Percentiles rank a stretch among this genome's conserved stretches.
These are phyloP conservation scores for Termitomyces sp. DNA, from an alignment of 768 basidiomycete genomes.

Conservation along the genomic window DNA sequence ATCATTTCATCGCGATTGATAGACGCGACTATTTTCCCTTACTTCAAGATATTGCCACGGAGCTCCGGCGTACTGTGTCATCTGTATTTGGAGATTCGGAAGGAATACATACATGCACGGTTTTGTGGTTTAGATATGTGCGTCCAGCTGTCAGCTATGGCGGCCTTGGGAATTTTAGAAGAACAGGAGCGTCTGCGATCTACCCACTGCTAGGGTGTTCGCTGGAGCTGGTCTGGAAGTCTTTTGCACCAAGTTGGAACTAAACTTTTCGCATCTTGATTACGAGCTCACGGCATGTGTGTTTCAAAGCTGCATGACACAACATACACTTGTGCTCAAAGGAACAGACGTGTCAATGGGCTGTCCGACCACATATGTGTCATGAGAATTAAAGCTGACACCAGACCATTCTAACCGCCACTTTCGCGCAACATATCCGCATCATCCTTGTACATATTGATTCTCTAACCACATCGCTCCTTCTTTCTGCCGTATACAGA, in stretches of 20 bases:
- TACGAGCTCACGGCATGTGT: background rate
- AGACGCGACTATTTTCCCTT: slow-evolving; percentile 87
- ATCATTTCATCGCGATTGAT: background rate
- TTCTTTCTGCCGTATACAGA: background rate
- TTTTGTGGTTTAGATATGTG: slow-evolving; percentile 74
- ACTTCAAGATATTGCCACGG: slow-evolving; percentile 64
- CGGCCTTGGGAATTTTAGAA: slow-evolving; percentile 28
- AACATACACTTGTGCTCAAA: slow-evolving; percentile 50
- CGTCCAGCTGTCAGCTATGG: slow-evolving; percentile 13
- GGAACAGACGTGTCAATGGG: slow-evolving; percentile 54
- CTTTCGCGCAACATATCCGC: slow-evolving; percentile 6
- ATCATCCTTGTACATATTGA: background rate
- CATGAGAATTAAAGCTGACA: slow-evolving; percentile 24
- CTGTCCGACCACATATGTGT: slow-evolving; percentile 49
- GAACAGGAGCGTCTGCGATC: slow-evolving; percentile 88
- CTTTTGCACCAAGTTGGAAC: slow-evolving; percentile 62
- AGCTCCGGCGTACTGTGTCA: slow-evolving; percentile 16
- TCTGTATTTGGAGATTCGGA: background rate
- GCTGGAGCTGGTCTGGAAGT: slow-evolving; percentile 44
- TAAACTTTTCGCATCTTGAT: background rate
- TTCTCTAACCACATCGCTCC: background rate
- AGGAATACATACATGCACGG: background rate
- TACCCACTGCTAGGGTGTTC: slow-evolving; percentile 76
- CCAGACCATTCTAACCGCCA: slow-evolving; percentile 14
- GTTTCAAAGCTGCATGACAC: slow-evolving; percentile 60